Evolutionary conservation across 176 grass and related monocot species (phyloP).

Genomic region (Pontederia paniculata): DNA sequence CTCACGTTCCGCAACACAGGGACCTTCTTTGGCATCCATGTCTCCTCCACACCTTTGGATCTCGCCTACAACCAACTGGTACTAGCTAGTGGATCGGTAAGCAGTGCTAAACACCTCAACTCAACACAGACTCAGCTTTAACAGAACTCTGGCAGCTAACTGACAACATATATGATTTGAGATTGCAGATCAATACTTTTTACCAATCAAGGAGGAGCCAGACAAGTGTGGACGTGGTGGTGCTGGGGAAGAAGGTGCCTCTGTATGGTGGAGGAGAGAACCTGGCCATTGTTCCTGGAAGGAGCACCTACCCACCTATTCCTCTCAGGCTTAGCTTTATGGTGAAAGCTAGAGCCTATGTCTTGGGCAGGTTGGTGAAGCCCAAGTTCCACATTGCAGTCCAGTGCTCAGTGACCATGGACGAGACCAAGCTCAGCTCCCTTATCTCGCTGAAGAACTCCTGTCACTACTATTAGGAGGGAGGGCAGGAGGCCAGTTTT

Average conservation of each 20-base stretch:
- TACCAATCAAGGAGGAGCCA: slow-evolving; percentile 80
- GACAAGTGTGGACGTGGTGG: slow-evolving; percentile 41
- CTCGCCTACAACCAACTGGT: slow-evolving; percentile 69
- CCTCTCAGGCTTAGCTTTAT: slow-evolving; percentile 46
- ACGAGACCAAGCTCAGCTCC: slow-evolving; percentile 46
- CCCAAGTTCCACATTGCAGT: slow-evolving; percentile 44
- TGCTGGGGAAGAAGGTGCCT: slow-evolving; percentile 70
- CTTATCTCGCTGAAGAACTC: slow-evolving; percentile 34
- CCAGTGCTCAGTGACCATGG: slow-evolving; percentile 49
- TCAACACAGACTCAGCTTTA: not conserved
- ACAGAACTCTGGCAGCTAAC: not conserved
- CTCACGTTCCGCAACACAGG: slow-evolving; percentile 80
- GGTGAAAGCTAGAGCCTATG: slow-evolving; percentile 57
- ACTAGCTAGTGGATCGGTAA: slow-evolving; percentile 55
- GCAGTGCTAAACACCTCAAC: not conserved
- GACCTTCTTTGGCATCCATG: slow-evolving; percentile 91
- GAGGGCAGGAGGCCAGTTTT: no score
- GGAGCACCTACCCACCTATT: slow-evolving; percentile 26
- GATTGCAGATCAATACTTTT: slow-evolving; percentile 58
- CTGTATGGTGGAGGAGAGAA: slow-evolving; percentile 71
- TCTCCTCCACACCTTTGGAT: slow-evolving; percentile 36
- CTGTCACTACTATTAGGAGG: slow-evolving; percentile 42
- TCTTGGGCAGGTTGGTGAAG: slow-evolving; percentile 68
- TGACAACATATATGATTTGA: not conserved
- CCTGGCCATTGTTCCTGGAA: slow-evolving; percentile 33